Evolutionary conservation across 2,329 filamentous ascomycete genomes (phyloP), one percentile per base, ranked within the genome.

Genomic region (Raffaelea albimanens): DNA sequence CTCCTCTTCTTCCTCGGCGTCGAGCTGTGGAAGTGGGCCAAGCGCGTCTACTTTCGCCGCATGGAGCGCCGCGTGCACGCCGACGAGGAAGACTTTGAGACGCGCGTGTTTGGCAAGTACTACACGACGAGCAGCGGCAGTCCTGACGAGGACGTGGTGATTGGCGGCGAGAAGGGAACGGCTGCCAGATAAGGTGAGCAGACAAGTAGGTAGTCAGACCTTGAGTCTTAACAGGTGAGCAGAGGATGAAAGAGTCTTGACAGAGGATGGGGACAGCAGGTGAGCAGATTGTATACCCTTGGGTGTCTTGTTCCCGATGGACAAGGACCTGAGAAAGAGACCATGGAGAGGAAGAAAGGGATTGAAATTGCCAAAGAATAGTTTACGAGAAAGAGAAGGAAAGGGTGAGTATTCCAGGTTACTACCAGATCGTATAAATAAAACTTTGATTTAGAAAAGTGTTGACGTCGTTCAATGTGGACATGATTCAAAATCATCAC

Each of bases 21-120:
- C 39, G 85, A 89, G 68, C 60, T 67, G 11, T 89, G 84, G 83
- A 88, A 89, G 67, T 72, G 74, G 56, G 63, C 65, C 52, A 89
- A 89, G 76, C 70, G 84, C 18, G 46, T 53, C 23, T 53, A 44
- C 36, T 48, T 47, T 40, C 23, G 49, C 7, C 48, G 40, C 40
- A 16, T 22, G 20, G 23, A 40, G 19, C 3, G 11, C 14, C 23
- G 34, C 38, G 42, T 38, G 1, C 25, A 45, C 13, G 42, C 36
- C 25, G 25, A 23, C 3, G 44, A 45, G 38, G 47, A 21, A 9
- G 47, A 49, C 38, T 31, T 49, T 25, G 47, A 49, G 38, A 19
- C 36, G 2, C 39, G 47, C 3, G 38, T 44, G n/a, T 49, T 49
- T 43, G 31, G n/a, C 10, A 10, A 4, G 20, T 41, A 41, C 40